These are phyloP conservation scores for Albatrellus ellisii DNA, from an alignment of 768 basidiomycete genomes.

Conservation along the genomic window DNA sequence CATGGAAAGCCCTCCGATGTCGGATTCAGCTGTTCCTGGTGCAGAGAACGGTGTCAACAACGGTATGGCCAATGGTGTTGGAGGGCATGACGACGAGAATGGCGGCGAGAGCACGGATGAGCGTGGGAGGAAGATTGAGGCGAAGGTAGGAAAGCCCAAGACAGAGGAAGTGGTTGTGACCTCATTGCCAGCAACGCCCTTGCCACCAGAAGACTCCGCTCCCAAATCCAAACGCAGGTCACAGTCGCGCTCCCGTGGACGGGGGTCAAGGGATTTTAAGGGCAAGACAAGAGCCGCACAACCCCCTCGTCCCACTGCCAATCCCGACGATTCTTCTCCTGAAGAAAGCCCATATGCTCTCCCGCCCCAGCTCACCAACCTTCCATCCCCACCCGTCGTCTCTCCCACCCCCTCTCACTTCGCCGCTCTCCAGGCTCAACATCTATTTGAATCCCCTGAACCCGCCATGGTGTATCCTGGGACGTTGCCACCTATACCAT, in stretches of 20 bases:
- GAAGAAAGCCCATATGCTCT: conserved; percentile 26
- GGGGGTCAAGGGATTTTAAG: conserved; percentile 63
- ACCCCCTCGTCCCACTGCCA: conserved; percentile 30
- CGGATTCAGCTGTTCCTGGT: too few species aligned
- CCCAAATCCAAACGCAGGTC: conserved; percentile 48
- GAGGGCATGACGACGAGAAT: too few species aligned
- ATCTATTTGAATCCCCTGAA: conserved; percentile 27
- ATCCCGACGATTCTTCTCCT: conserved; percentile 59
- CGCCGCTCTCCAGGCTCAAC: conserved; percentile 15
- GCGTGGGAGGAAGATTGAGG: conserved; percentile 1
- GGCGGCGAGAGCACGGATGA: conserved; percentile 5
- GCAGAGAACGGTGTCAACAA: not conserved
- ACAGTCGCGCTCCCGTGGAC: conserved; percentile 49
- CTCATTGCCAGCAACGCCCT: conserved; percentile 12
- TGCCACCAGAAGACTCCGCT: conserved; percentile 16
- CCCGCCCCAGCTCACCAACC: conserved; percentile 8
- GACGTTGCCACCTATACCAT: conserved; percentile 48
- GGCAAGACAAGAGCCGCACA: conserved; percentile 22
- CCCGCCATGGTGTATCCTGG: conserved; percentile 49
- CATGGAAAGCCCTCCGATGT: too few species aligned
- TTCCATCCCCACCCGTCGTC: conserved; percentile 24
- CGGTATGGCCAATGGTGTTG: too few species aligned
- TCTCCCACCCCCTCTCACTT: conserved; percentile 47
- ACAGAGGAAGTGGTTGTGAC: conserved; percentile 14
- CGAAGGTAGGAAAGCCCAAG: conserved; percentile 13